A percentile compares a stretch with the other conserved stretches of the same genome.
phyloP scores from a whole-genome alignment of 441 rosid genomes.

The Erysimum cheiri region DNA sequence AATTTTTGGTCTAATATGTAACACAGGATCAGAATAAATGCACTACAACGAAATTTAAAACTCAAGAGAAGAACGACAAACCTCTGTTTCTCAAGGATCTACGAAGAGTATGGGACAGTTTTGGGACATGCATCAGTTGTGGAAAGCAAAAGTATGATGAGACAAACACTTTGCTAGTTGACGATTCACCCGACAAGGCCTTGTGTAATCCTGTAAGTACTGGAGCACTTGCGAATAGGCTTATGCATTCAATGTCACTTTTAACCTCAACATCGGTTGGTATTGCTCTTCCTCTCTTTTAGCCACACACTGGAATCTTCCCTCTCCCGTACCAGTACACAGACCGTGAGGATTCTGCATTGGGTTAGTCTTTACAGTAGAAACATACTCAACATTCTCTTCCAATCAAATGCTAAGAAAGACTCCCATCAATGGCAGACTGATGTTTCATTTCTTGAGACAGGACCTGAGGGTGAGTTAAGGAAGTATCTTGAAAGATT shows the following conservation, averaged over 20 bases:
- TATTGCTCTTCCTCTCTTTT: conserved; percentile 35
- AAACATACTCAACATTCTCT: conserved; percentile 9
- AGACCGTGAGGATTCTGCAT: conserved; percentile 50
- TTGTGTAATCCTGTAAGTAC: conserved; percentile 65
- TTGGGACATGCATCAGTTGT: conserved; percentile 43
- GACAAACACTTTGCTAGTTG: conserved; percentile 65
- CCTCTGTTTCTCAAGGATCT: conserved; percentile 71
- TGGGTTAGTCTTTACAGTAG: conserved; percentile 55
- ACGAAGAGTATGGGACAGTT: conserved; percentile 55
- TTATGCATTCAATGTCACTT: conserved; percentile 10
- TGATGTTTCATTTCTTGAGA: conserved; percentile 19
- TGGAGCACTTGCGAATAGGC: neutral
- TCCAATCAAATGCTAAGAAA: neutral
- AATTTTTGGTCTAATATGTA: conserved; percentile 21
- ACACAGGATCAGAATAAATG: conserved; percentile 59
- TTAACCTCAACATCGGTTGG: conserved; percentile 8
- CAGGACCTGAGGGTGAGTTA: conserved; percentile 68
- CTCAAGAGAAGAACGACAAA: conserved; percentile 51
- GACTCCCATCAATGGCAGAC: neutral
- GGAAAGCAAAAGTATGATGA: conserved; percentile 54
- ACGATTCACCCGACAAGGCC: conserved; percentile 73
- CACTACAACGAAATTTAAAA: conserved; percentile 49
- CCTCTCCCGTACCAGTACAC: conserved; percentile 54
- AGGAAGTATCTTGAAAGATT: conserved; percentile 57
- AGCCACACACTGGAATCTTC: conserved; percentile 66